Conservation (phyloP, 352 stramenopile genomes). For the Ochromonadaceae sp. region DNA sequence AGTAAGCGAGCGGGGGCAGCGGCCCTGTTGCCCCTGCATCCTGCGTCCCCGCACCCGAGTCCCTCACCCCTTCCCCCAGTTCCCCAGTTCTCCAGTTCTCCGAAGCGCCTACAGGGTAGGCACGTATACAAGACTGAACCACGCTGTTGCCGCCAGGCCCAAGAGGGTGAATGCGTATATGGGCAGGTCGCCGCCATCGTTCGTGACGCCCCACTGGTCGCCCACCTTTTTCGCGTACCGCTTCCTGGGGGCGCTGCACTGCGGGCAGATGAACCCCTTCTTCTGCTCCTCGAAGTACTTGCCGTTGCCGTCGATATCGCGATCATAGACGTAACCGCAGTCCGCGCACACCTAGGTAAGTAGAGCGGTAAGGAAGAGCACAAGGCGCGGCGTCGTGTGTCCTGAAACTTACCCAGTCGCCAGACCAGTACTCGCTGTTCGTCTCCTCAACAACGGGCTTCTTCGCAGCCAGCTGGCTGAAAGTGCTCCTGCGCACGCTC, state of each 20-base stretch:
- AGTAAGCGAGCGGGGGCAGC: no score
- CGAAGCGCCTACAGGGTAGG: background rate
- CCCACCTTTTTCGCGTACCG: constrained; percentile 37
- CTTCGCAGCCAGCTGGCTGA: no score
- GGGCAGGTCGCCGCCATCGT: constrained; percentile 29
- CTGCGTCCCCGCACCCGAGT: no score
- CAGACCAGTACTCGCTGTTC: no score
- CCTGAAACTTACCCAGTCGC: no score
- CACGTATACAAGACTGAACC: background rate
- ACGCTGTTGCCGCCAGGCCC: background rate
- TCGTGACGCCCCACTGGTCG: constrained; percentile 31
- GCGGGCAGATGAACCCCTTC: constrained; percentile 32
- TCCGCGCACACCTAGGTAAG: constrained; percentile 35
- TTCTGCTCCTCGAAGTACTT: constrained; percentile 33
- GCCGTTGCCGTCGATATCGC: constrained; percentile 27
- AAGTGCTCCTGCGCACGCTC: no score
- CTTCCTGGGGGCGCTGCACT: constrained; percentile 30
- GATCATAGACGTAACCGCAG: constrained; percentile 36
- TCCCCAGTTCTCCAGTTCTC: no score
- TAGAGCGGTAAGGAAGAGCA: no score
- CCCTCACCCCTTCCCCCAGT: no score
- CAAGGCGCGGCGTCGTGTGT: no score
- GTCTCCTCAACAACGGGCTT: no score
- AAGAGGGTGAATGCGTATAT: constrained; percentile 16
- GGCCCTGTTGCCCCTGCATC: no score